A percentile compares a stretch with the other conserved stretches of the same genome.
Evolutionary conservation across 805 yeast species (phyloP).

Genomic region (Saturnispora serradocipensis): DNA sequence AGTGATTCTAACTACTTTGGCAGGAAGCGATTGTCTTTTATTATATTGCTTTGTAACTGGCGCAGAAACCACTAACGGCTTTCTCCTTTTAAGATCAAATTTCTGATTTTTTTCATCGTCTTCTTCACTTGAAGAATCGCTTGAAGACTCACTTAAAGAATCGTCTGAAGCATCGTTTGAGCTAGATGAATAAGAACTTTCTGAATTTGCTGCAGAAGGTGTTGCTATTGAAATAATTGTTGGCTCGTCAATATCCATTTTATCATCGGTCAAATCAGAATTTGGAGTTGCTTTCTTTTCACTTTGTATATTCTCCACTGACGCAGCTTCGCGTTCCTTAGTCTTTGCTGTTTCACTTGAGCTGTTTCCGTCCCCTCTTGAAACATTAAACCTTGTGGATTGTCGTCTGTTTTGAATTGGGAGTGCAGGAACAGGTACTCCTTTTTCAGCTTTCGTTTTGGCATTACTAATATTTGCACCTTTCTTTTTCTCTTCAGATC

Average conservation of each 20-base stretch:
- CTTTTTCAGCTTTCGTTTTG: not conserved
- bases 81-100: conserved; percentile 12
- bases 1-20: conserved; percentile 1
- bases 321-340: not conserved
- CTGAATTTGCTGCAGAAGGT: not conserved
- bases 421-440: not conserved
- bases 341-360: not conserved
- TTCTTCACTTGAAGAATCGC: conserved; percentile 17
- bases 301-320: not conserved
- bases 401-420: not conserved
- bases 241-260: conserved; percentile 5
- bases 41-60: conserved; percentile 23
- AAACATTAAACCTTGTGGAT: not conserved
- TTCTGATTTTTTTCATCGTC: conserved; percentile 10
- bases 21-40: conserved; percentile 14
- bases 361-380: not conserved
- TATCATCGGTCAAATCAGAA: not conserved
- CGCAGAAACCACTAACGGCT: conserved; percentile 38
- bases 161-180: conserved; percentile 7
- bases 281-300: not conserved
- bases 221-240: not conserved
- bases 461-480: not conserved
- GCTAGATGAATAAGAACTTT: conserved; percentile 8
- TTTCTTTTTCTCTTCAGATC: not conserved
- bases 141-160: conserved; percentile 6